These are phyloP conservation scores for Serendipita vermifera DNA, from an alignment of 768 basidiomycete species.

Conservation along the genomic window DNA sequence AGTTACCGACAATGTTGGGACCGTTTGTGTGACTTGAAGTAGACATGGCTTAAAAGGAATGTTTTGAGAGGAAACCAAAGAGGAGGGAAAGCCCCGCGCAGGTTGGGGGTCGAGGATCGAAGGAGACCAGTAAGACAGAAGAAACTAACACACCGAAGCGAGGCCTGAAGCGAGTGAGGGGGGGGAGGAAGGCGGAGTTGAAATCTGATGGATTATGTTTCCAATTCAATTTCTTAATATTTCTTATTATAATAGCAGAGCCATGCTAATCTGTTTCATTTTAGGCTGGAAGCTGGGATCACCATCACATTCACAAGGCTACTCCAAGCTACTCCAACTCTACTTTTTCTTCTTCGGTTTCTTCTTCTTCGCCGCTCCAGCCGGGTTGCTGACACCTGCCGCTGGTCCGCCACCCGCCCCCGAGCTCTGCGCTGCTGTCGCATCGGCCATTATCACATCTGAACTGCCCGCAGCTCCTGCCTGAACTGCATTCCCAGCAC, in stretches of 20 bases:
- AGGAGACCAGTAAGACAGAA: no score
- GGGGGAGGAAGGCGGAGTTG: no score
- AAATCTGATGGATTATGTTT: no score
- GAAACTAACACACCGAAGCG: no score
- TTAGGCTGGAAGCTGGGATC: not conserved
- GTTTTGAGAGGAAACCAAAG: no score
- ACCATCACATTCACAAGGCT: not conserved
- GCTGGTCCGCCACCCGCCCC: constrained; percentile 4
- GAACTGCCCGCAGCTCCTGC: constrained; percentile 26
- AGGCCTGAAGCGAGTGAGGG: no score
- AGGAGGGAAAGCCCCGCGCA: no score
- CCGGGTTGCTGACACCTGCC: constrained; percentile 26
- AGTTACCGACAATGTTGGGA: constrained; percentile 65
- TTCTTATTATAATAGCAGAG: no score
- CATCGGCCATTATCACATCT: constrained; percentile 10
- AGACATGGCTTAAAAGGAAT: constrained; percentile 2
- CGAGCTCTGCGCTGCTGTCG: constrained; percentile 11
- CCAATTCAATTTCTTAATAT: no score
- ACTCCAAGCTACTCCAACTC: constrained; percentile 11
- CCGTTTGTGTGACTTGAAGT: constrained; percentile 1
- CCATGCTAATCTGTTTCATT: no score
- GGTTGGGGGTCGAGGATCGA: no score
- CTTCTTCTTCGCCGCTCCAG: constrained; percentile 68
- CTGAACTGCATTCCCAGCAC: no score
- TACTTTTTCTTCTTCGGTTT: constrained; percentile 67